Conservation (phyloP, 1,284 basidiomycete genomes). For the Violaceomyces palustris region DNA sequence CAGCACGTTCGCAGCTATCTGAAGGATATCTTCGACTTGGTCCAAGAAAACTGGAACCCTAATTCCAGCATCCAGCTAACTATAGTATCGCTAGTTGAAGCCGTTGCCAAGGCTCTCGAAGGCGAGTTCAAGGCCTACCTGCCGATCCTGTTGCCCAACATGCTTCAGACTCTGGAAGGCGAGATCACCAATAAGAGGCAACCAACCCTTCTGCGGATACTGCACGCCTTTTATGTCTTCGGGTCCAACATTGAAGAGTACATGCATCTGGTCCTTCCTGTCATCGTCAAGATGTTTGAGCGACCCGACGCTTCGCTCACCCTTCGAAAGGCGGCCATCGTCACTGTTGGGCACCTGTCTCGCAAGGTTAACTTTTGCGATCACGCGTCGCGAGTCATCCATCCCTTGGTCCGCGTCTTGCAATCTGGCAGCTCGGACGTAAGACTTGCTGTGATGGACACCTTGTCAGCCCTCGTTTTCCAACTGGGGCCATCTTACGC, state of each 20-base stretch:
- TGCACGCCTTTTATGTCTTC: conserved; percentile 88
- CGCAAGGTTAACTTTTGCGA: conserved; percentile 97
- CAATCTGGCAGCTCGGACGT: conserved; percentile 73
- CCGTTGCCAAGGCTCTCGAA: conserved; percentile 89
- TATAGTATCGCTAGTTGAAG: conserved; percentile 87
- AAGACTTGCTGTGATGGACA: conserved; percentile 82
- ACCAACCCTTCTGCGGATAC: conserved; percentile 78
- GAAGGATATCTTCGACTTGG: conserved; percentile 49
- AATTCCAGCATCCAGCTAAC: conserved; percentile 80
- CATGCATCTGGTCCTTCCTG: conserved; percentile 89
- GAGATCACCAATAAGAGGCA: conserved; percentile 54
- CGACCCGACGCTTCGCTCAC: conserved; percentile 68
- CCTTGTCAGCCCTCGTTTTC: conserved; percentile 81
- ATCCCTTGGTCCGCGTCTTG: conserved; percentile 85
- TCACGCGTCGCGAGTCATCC: conserved; percentile 93
- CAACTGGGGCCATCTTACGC: conserved; percentile 95
- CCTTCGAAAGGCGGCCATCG: conserved; percentile 81
- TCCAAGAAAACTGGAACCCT: conserved; percentile 51
- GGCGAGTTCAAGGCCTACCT: conserved; percentile 97
- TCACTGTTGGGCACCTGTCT: conserved; percentile 85
- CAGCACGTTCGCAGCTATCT: conserved; percentile 81
- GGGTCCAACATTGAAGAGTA: conserved; percentile 97
- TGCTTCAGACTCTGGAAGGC: conserved; percentile 70
- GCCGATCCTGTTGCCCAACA: conserved; percentile 82
- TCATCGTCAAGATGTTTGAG: conserved; percentile 89